These are phyloP conservation scores for Aschersonia sp. DNA, from an alignment of 2,329 filamentous ascomycete genomes.

Conservation along the genomic window DNA sequence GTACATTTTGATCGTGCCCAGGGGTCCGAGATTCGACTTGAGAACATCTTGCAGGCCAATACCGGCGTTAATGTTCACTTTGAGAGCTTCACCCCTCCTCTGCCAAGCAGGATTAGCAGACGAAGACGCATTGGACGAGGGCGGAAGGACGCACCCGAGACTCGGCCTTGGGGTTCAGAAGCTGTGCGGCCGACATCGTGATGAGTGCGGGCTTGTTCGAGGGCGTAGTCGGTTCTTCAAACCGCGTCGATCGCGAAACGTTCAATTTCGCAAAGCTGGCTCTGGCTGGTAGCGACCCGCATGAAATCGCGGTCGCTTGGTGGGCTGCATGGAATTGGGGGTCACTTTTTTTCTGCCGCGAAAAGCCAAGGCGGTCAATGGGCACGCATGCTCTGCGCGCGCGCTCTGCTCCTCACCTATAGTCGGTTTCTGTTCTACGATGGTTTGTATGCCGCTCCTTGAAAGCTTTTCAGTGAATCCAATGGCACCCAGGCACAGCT, in stretches of 20 bases:
- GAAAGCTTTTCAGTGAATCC: too few relatives aligned
- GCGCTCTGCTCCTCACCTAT: too few relatives aligned
- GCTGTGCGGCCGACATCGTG: conserved; percentile 87
- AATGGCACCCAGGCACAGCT: too few relatives aligned
- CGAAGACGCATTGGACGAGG: conserved; percentile 4
- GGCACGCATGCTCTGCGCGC: too few relatives aligned
- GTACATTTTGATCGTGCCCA: conserved; percentile 93
- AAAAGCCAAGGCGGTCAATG: too few relatives aligned
- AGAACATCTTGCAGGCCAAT: conserved; percentile 89
- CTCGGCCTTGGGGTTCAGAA: conserved; percentile 97
- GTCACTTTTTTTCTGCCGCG: conserved; percentile 14
- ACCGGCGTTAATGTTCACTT: conserved; percentile 92
- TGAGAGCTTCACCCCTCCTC: conserved; percentile 92
- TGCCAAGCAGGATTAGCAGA: conserved; percentile 22
- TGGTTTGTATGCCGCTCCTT: too few relatives aligned
- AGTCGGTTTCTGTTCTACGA: too few relatives aligned
- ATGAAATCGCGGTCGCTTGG: conserved; percentile 13
- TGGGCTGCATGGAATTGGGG: conserved; percentile 2
- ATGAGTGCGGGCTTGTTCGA: conserved; percentile 6
- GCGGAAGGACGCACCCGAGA: conserved; percentile 56
- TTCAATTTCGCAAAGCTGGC: conserved; percentile 13
- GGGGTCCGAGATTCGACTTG: conserved; percentile 87
- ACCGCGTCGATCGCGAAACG: conserved; percentile 4
- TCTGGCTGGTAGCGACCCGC: conserved; percentile 13
- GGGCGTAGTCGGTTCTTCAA: conserved; percentile 3